Base-by-base conservation (phyloP, 2,329 filamentous ascomycete genomes). In the Cladobotryum protrusum region DNA sequence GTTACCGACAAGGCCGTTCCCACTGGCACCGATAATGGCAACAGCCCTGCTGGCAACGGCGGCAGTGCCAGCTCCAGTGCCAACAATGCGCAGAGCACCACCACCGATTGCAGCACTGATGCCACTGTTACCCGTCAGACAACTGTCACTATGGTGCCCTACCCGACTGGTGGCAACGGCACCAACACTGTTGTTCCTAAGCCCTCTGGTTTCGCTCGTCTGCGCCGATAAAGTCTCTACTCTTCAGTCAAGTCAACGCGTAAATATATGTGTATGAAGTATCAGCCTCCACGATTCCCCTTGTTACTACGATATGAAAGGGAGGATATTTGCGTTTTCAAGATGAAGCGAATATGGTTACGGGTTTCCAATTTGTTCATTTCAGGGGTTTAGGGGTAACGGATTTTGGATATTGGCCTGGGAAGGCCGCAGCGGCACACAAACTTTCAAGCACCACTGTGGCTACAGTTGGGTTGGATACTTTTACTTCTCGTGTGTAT, bases 71-170 rank as follows among this genome's bases (percentile, higher is more conserved):
- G 42, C 9, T 50, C 53, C 9, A 56, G 55, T 9, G 54, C 54
- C 8, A 53, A 52, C 37, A 47, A 60, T 59, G 56, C 55, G 50
- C 57, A 19, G 56, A 53, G 34, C 50, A 55, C 54, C 51, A 60
- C 60, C 56, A 59, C 51, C 13, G 37, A 39, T 32, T 52, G 52
- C 49, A 46, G 43, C 41, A 18, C 47, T 20, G 50, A 52, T 36
- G 18, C 44, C 8, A 52, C 47, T 33, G 59, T 62, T 46, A 62
- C 62, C 52, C 52, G 59, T 35, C 56, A 62, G 56, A 56, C 60
- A 35, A 65, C 63, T 34, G 63, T 67, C 52, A 69, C 67, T 47
- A 64, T 69, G 52, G 60, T 71, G 52, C 72, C 72, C 56, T 72
- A 66, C 66, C 72, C 72, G 45, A 63, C 60, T 46, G 61, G 62